Conservation (phyloP, 352 stramenopile genomes). For the Phytopythium helicoides region DNA sequence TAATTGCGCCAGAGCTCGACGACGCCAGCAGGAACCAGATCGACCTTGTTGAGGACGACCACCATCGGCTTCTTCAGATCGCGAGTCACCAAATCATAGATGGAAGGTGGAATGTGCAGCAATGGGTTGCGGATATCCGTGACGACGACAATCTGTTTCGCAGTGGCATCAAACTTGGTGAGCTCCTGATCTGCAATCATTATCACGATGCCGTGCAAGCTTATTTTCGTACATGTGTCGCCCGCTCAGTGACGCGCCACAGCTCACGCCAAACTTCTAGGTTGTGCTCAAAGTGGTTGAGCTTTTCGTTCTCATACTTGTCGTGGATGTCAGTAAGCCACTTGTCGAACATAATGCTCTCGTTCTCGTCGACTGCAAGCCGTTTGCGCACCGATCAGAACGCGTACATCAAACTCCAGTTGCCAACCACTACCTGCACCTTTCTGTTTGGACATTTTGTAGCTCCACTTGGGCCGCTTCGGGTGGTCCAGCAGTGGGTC, state of each 20-base stretch:
- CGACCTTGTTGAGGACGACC: constrained; percentile 86
- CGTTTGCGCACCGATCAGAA: constrained; percentile 3
- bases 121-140: constrained; percentile 80
- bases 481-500: constrained; percentile 76
- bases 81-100: constrained; percentile 78
- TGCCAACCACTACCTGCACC: constrained; percentile 33
- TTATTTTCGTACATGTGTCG: constrained; percentile 65
- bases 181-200: too few species aligned
- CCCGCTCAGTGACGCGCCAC: constrained; percentile 84
- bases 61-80: constrained; percentile 75
- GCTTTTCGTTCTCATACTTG: constrained; percentile 77
- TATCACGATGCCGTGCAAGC: too few species aligned
- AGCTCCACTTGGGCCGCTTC: constrained; percentile 66
- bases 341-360: constrained; percentile 82
- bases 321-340: constrained; percentile 86
- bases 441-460: constrained; percentile 84
- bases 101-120: constrained; percentile 74
- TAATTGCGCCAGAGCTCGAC: constrained; percentile 70
- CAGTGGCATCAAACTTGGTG: neutral
- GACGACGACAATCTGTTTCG: constrained; percentile 49
- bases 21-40: constrained; percentile 62
- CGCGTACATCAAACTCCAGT: neutral
- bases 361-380: constrained; percentile 66
- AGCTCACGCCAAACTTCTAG: constrained; percentile 84
- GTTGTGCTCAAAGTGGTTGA: constrained; percentile 88